Evolutionary conservation across 2,329 filamentous ascomycete species (phyloP), one percentile per base, ranked within the genome.

Genomic region (Cryphonectria naterciae): DNA sequence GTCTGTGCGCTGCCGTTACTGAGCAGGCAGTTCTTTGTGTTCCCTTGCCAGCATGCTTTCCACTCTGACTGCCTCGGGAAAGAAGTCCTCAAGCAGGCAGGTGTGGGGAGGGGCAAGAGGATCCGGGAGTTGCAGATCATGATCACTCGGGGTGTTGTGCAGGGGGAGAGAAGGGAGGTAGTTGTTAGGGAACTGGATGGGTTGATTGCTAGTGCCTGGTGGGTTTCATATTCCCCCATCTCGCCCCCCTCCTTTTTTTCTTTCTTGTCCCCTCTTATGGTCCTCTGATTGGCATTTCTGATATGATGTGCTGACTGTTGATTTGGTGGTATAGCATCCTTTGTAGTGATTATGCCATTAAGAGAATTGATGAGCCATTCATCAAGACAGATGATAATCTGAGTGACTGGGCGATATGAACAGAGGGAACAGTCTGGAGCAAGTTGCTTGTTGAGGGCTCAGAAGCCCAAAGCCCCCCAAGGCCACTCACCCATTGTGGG

Each of bases 21-120:
- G 22, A 95, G 93, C 77, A 85, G 95, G 68, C 95, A 98, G 77
- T 99, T 99, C 82, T 99, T 98, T 76, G 96, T 99, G 25, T 99
- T 99, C 75, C 96, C 96, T 0, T 99, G 96, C 80, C 96, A 99
- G 83, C 96, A 99, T 81, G 93, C 95, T 4, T 99, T 99, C 78
- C 96, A 99, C 80, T 95, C 93, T 58, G 96, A 99, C 79, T 99
- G 96, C 79, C 83, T 99, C 65, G 95, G 94, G 0, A 91, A 89
- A 76, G 92, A 92, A 78, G 94, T 98, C 0, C 86, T 98, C 68
- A 93, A 95, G 79, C 91, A 94, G 74, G 91, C 92, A 1, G 93
- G 94, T 0, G 85, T 91, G 67, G 91, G 89, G 25, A 93, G 92
- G 81, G 90, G 91, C 22, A 91, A 91, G 79, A 87, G 93, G 75